Base-by-base conservation (phyloP, 352 stramenopile species). In the Phytophthora ramorum region DNA sequence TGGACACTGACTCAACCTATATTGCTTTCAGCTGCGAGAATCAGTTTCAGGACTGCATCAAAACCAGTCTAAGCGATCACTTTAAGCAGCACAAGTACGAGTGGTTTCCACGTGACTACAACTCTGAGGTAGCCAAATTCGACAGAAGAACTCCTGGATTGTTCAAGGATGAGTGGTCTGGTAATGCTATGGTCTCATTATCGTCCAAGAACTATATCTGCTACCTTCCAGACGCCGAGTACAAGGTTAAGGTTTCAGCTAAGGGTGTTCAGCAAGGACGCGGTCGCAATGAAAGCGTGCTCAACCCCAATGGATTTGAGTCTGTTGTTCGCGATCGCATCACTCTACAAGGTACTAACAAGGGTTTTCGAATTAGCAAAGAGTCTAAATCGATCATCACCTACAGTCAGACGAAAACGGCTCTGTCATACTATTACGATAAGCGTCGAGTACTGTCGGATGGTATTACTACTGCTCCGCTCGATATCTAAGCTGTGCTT, bases 131-230 rank as follows among this genome's bases (percentile, higher is more conserved):
- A 0, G 26, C 26, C 7, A 32, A 32, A 4, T 32, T 32, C 7
- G 26, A 32, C 7, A 2, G 26, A 7, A 2, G 26, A 1, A 32
- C 26, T 3, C 26, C 26, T 32, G 26, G 26, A 7, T 8, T 32
- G 7, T 32, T 32, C 26, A 32, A 32, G 26, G 26, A 32, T 32
- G 26, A 32, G 7, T 32, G 26, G 26, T 32, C 26, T 9, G 26
- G 26, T 32, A 4, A 32, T 32, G 26, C 26, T 30, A 74, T 74
- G 46, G 43, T 74, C 0, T 63, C 26, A 34, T 32, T 71, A 30
- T 60, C 41, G 0, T 22, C 14, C 0, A 75, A 75, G 40, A 71
- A 68, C 40, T 73, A 76, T 30, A 69, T 69, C 38, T 73, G 63
- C 46, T 72, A 72, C 54, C 20, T 71, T 26, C 61, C 56, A 26